Conservation (phyloP, 306 rosid species). For the Castanospermum australe region DNA sequence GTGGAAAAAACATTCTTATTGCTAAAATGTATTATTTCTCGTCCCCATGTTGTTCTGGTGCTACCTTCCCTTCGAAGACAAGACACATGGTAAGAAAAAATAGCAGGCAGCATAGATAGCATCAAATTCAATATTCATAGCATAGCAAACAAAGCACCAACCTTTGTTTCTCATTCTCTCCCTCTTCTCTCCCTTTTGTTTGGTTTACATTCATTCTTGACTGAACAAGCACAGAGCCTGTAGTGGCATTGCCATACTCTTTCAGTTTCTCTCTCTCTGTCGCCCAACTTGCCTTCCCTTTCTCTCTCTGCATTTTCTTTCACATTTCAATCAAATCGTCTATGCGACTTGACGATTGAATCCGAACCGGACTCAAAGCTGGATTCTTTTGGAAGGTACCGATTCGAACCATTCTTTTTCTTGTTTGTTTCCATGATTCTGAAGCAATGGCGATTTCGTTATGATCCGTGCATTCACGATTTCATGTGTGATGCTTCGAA, state of each 20-base stretch:
- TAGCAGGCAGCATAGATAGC: too few species aligned
- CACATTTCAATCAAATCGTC: constrained; percentile 15
- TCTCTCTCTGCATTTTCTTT: constrained; percentile 27
- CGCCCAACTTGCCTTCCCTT: background rate
- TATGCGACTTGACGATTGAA: constrained; percentile 20
- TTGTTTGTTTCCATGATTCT: background rate
- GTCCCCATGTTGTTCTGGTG: too few species aligned
- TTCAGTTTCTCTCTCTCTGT: background rate
- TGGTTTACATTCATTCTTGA: too few species aligned
- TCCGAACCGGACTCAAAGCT: constrained; percentile 11
- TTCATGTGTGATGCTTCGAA: background rate
- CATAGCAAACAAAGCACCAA: too few species aligned
- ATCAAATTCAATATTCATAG: too few species aligned
- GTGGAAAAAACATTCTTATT: too few species aligned
- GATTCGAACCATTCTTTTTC: background rate
- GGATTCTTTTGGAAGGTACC: constrained; percentile 30
- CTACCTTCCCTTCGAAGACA: too few species aligned
- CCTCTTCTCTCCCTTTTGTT: too few species aligned
- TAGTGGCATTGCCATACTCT: background rate
- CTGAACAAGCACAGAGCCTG: too few species aligned
- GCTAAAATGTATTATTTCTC: too few species aligned
- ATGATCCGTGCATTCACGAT: constrained; percentile 5
- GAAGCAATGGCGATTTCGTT: constrained; percentile 19
- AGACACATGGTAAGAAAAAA: too few species aligned
- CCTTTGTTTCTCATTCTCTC: too few species aligned